A percentile compares a stretch with the other conserved stretches of the same genome.
These are phyloP conservation scores for Trypanosoma grayi DNA, from an alignment of 208 protist genomes.

Conservation along the genomic window DNA sequence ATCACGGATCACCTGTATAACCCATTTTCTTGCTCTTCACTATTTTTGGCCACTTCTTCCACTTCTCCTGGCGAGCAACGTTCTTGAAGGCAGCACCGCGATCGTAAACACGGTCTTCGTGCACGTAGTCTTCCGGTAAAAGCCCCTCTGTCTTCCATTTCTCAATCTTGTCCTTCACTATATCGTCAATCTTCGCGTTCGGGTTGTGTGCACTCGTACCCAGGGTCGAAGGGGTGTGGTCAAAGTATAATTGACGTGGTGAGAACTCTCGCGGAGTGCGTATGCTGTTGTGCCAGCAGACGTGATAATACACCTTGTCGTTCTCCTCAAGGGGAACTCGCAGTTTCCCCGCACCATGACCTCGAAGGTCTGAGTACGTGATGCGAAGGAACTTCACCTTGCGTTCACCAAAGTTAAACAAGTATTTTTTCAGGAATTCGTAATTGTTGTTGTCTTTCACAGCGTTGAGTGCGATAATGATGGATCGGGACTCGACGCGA, in stretches of 20 bases:
- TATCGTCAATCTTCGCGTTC: slow-evolving; percentile 86
- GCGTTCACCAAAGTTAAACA: slow-evolving; percentile 85
- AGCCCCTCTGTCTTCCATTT: slow-evolving; percentile 89
- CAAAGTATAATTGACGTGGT: slow-evolving; percentile 88
- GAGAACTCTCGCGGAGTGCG: slow-evolving; percentile 81
- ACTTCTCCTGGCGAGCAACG: slow-evolving; percentile 74
- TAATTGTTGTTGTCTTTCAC: slow-evolving; percentile 71
- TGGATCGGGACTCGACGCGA: slow-evolving; percentile 70
- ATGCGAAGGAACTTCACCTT: slow-evolving; percentile 86
- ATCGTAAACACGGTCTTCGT: slow-evolving; percentile 86
- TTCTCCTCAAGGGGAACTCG: slow-evolving; percentile 78
- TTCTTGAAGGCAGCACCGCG: slow-evolving; percentile 76
- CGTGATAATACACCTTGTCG: slow-evolving; percentile 89
- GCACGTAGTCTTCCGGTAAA: slow-evolving; percentile 85
- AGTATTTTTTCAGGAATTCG: slow-evolving; percentile 84
- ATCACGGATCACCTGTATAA: slow-evolving; percentile 71
- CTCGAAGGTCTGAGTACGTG: slow-evolving; percentile 80
- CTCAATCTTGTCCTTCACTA: slow-evolving; percentile 91
- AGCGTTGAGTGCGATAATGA: slow-evolving; percentile 80
- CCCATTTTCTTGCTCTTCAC: slow-evolving; percentile 77
- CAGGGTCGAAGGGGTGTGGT: slow-evolving; percentile 78
- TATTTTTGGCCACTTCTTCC: slow-evolving; percentile 78
- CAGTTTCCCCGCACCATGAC: slow-evolving; percentile 77
- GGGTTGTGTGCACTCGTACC: slow-evolving; percentile 43
- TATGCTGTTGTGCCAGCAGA: slow-evolving; percentile 84